Base-by-base conservation (phyloP, 306 rosid species). In the Biancaea sappan region DNA sequence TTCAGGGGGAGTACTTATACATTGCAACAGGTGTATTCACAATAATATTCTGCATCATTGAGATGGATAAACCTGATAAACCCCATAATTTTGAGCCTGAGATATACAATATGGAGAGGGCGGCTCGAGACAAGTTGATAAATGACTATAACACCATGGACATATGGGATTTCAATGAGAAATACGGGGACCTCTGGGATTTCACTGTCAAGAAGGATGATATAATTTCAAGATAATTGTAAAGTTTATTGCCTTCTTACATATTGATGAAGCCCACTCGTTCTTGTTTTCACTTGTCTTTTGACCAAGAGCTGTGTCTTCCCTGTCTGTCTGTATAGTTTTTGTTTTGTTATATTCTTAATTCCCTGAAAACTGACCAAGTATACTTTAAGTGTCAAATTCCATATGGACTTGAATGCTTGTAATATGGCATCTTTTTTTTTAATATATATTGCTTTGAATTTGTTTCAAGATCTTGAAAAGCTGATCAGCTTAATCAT, bases 11-110 rank as follows among this genome's bases (percentile, higher is more conserved):
- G 84, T 94, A 91, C 79, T 65, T 94, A 38, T 91, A 78, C 84
- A 94, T 94, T 52, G 97, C 85, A 66, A 91, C 97, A 11, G 97
- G 93, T 43, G 15, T 91, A 59, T 94, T 89, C 70, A 80, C 94
- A 43, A 52, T 84, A 21, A 46, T 94, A 73, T 94, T 94, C 75
- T 91, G 97, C 86, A 86, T 94, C 19, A 94, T 94, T 66, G 97
- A 94, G 85, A 90, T 94, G 95, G 91, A 94, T 82, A 91, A 94
- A 76, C 98, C 98, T 50, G 97, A 94, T 76, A 65, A 91, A 64
- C 96, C 98, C 62, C 96, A 91, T 78, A 74, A 94, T 90, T 94
- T 94, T 61, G 98, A 94, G 66, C 98, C 98, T 75, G 87, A 91
- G 73, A 89, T 94, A 73, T 94, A 94, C 88, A 94, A 90, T 44